These are phyloP conservation scores for Cordyceps militaris DNA, from an alignment of 2,329 filamentous ascomycete genomes.

Conservation along the genomic window DNA sequence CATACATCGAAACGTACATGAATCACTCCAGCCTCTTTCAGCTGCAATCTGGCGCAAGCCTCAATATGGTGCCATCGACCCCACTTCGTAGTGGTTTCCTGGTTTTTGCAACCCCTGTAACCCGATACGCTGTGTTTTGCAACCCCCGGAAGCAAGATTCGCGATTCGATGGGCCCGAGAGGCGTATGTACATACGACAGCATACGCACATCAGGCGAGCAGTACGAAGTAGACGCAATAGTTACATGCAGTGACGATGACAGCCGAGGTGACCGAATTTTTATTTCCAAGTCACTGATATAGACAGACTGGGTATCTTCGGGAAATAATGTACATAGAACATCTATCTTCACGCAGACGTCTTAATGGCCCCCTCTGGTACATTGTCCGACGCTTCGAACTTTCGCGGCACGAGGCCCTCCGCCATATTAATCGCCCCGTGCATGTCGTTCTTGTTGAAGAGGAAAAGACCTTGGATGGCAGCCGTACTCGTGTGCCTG, in stretches of 20 bases:
- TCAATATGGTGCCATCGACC: conserved; percentile 10
- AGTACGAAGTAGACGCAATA: neutral
- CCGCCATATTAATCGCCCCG: conserved; percentile 76
- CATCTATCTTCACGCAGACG: neutral
- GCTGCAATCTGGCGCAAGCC: conserved; percentile 6
- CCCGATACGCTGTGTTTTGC: too few relatives aligned
- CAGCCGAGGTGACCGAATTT: neutral
- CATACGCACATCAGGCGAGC: neutral
- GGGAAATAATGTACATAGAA: neutral
- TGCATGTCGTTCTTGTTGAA: conserved; percentile 91
- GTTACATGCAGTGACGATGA: neutral
- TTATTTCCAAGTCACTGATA: neutral
- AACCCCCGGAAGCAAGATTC: neutral
- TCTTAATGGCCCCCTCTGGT: conserved; percentile 34
- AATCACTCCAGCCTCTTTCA: neutral
- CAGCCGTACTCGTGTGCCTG: conserved; percentile 71
- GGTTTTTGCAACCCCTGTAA: neutral
- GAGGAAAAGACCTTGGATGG: conserved; percentile 87
- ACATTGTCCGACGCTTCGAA: conserved; percentile 42
- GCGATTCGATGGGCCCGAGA: neutral
- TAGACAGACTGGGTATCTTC: neutral
- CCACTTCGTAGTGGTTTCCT: neutral
- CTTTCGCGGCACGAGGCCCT: conserved; percentile 53
- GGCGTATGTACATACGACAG: neutral
- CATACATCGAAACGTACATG: neutral